These are phyloP conservation scores for Beta macrorhiza DNA, from an alignment of 179 eudicot genomes.

Conservation along the genomic window DNA sequence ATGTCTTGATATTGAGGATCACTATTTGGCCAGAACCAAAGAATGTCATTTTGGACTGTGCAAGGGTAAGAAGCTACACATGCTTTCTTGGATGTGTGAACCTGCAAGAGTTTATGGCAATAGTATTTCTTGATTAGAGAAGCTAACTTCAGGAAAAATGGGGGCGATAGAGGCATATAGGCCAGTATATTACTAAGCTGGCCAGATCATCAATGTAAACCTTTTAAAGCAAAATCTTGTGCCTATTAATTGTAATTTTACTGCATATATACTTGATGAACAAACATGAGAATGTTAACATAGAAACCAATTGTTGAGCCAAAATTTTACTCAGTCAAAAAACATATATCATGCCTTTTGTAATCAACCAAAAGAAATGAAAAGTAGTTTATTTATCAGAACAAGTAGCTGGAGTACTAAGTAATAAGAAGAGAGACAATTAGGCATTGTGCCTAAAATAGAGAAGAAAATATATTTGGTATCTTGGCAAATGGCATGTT, in stretches of 20 bases:
- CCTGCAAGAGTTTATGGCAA: conserved; percentile 36
- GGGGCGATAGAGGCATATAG: neutral
- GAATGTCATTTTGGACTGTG: conserved; percentile 66
- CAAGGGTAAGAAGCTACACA: conserved; percentile 77
- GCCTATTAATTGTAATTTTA: neutral
- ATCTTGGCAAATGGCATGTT: no score
- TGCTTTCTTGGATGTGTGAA: conserved; percentile 69
- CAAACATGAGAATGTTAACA: neutral
- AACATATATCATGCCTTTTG: no score
- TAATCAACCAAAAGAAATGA: no score
- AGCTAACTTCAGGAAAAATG: neutral
- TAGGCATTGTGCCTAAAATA: no score
- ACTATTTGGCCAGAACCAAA: conserved; percentile 88
- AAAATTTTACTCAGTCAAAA: no score
- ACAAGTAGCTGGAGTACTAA: no score
- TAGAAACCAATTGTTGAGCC: neutral
- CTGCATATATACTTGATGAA: neutral
- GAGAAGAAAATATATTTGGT: no score
- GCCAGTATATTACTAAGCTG: neutral
- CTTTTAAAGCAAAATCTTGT: no score
- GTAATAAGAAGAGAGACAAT: no score
- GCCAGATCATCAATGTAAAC: neutral
- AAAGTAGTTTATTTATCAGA: no score
- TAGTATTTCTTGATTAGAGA: neutral
- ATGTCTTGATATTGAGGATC: conserved; percentile 62